Conservation (phyloP, 2,329 filamentous ascomycete genomes). For the Botryotinia convoluta region DNA sequence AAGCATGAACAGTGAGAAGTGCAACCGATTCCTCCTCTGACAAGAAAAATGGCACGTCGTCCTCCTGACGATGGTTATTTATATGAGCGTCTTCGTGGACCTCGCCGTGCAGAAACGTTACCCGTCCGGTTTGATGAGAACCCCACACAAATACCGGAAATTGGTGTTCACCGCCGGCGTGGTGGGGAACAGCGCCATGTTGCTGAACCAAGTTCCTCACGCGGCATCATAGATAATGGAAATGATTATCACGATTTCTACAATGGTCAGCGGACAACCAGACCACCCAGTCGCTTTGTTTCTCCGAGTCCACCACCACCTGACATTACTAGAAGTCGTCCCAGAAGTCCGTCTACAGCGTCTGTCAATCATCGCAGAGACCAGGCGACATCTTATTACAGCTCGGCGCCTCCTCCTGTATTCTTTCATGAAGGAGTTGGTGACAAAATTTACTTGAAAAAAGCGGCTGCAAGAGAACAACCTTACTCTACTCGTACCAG, state of each 20-base stretch:
- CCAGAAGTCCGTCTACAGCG: not conserved
- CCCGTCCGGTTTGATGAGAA: conserved; percentile 8
- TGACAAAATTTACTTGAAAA: not conserved
- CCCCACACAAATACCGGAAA: not conserved
- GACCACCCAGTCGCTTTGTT: not conserved
- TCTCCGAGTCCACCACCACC: conserved; percentile 1
- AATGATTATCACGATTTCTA: not conserved
- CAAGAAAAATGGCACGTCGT: not conserved
- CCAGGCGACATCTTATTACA: not conserved
- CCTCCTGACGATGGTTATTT: not conserved
- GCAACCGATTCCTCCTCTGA: not conserved
- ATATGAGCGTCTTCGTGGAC: not conserved
- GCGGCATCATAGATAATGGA: not conserved
- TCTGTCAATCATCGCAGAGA: not conserved
- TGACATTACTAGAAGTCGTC: not conserved
- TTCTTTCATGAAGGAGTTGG: not conserved
- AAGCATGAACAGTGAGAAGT: not conserved
- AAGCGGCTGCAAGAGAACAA: not conserved
- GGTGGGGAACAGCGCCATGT: not conserved
- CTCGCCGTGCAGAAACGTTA: conserved; percentile 1
- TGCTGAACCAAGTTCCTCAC: not conserved
- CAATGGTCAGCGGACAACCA: not conserved
- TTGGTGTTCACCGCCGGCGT: not conserved
- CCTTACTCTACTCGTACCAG: not conserved
- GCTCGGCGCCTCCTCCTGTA: not conserved